Evolutionary conservation across 495 filamentous ascomycete genomes (phyloP).

Genomic region (Aspergillus nidulans): DNA sequence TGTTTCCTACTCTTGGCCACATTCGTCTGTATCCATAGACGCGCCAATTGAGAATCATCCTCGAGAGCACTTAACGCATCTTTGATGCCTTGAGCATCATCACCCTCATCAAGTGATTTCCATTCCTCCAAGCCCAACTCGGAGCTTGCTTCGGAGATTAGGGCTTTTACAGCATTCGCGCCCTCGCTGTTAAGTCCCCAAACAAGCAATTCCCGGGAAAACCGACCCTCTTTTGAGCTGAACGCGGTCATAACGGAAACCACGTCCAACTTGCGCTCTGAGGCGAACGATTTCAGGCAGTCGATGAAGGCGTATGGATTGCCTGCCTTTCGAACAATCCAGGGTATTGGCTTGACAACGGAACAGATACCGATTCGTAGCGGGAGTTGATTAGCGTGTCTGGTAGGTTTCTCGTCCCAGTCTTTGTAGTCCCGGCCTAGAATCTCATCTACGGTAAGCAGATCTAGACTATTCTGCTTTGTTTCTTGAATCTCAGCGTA

Average conservation of each 20-base stretch:
- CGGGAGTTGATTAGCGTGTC: conserved; percentile 12
- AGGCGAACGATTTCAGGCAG: conserved; percentile 50
- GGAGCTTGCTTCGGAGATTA: conserved; percentile 42
- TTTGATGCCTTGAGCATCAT: conserved; percentile 33
- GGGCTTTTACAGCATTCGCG: conserved; percentile 46
- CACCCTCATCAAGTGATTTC: conserved; percentile 36
- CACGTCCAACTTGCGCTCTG: conserved; percentile 56
- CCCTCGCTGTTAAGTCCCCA: conserved; percentile 48
- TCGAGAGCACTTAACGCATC: conserved; percentile 15
- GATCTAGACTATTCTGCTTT: conserved; percentile 65
- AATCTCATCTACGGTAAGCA: conserved; percentile 66
- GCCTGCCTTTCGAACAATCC: conserved; percentile 54
- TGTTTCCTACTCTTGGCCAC: conserved; percentile 76
- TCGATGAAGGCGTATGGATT: conserved; percentile 40
- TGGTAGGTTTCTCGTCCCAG: conserved; percentile 56
- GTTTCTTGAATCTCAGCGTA: conserved; percentile 59
- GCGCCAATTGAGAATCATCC: conserved; percentile 21
- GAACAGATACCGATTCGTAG: conserved; percentile 69
- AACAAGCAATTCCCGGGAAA: conserved; percentile 71
- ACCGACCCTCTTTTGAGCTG: conserved; percentile 37
- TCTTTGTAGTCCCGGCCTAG: conserved; percentile 90
- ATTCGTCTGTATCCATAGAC: conserved; percentile 65
- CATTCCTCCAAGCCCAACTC: conserved; percentile 56
- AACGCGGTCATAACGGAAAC: conserved; percentile 75
- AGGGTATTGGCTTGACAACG: conserved; percentile 62